Evolutionary conservation across 2,329 filamentous ascomycete genomes (phyloP).

Genomic region (Sclerotinia subarctica): DNA sequence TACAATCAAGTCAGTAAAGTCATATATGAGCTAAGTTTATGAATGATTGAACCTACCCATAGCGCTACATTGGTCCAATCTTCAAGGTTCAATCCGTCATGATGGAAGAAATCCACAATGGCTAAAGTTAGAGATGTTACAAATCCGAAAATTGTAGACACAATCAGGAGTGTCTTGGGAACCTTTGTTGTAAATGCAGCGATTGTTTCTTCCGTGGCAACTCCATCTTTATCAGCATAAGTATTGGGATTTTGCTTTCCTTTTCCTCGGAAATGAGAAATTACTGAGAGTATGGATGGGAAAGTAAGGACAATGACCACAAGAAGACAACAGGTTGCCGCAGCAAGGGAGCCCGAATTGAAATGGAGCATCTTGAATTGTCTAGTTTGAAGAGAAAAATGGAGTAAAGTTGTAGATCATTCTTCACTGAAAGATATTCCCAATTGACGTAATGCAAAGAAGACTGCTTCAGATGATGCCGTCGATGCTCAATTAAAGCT

Average conservation of each 20-base stretch:
- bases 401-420: background rate
- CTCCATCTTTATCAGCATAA: conserved; percentile 69
- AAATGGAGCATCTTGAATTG: conserved; percentile 55
- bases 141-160: conserved; percentile 54
- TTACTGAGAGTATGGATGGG: conserved; percentile 41
- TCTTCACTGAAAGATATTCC: background rate
- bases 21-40: conserved; percentile 25
- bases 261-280: conserved; percentile 38
- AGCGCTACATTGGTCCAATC: conserved; percentile 58
- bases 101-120: conserved; percentile 48
- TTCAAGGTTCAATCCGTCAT: conserved; percentile 46
- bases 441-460: background rate
- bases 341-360: conserved; percentile 30
- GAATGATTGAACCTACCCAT: conserved; percentile 56
- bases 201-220: conserved; percentile 61
- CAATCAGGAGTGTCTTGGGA: conserved; percentile 53
- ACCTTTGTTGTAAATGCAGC: conserved; percentile 59
- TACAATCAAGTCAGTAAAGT: conserved; percentile 36
- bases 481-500: background rate
- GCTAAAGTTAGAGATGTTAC: conserved; percentile 55
- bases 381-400: background rate
- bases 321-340: conserved; percentile 36
- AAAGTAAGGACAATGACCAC: conserved; percentile 41
- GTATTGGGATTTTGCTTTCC: conserved; percentile 40
- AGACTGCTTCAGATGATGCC: background rate